Evolutionary conservation across 2,329 filamentous ascomycete genomes (phyloP).

Genomic region (Elsinoe arachidis): DNA sequence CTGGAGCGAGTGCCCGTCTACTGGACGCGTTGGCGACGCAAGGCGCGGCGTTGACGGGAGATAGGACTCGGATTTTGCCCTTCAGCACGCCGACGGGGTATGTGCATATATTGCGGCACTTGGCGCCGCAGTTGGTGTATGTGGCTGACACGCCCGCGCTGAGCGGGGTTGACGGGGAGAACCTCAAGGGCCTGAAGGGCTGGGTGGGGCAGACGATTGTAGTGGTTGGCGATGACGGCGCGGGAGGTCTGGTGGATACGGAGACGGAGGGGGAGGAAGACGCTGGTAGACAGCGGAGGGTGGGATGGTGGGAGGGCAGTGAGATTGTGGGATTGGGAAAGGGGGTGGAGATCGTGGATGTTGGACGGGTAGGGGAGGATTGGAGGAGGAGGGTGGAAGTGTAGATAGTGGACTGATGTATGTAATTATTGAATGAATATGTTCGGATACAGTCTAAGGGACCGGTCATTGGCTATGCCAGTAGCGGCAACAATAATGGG

Average conservation of each 20-base stretch:
- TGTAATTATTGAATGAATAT: neutral
- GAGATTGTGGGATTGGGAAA: slow-evolving; percentile 79
- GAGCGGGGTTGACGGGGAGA: slow-evolving; percentile 60
- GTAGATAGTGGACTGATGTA: neutral
- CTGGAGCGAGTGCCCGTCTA: slow-evolving; percentile 45
- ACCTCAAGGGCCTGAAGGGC: slow-evolving; percentile 57
- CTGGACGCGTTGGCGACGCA: slow-evolving; percentile 77
- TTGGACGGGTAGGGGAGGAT: slow-evolving; percentile 71
- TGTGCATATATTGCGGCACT: slow-evolving; percentile 75
- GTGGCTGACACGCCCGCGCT: slow-evolving; percentile 70
- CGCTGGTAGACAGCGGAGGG: slow-evolving; percentile 26
- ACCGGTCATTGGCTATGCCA: neutral
- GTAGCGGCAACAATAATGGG: no score
- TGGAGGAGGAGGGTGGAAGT: slow-evolving; percentile 67
- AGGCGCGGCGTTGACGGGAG: slow-evolving; percentile 69
- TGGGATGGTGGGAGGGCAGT: slow-evolving; percentile 68
- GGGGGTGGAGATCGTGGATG: slow-evolving; percentile 81
- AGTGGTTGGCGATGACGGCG: slow-evolving; percentile 63
- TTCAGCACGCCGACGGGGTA: slow-evolving; percentile 79
- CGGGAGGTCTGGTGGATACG: slow-evolving; percentile 73
- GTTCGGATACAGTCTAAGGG: neutral
- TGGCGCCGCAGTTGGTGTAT: slow-evolving; percentile 79
- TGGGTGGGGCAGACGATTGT: slow-evolving; percentile 57
- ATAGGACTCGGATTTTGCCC: slow-evolving; percentile 77
- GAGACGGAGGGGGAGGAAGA: slow-evolving; percentile 60